A percentile compares a stretch with the other conserved stretches of the same genome.
Evolutionary conservation across 1,139 yeast species (phyloP).

Genomic region (Diutina pseudorugosa): DNA sequence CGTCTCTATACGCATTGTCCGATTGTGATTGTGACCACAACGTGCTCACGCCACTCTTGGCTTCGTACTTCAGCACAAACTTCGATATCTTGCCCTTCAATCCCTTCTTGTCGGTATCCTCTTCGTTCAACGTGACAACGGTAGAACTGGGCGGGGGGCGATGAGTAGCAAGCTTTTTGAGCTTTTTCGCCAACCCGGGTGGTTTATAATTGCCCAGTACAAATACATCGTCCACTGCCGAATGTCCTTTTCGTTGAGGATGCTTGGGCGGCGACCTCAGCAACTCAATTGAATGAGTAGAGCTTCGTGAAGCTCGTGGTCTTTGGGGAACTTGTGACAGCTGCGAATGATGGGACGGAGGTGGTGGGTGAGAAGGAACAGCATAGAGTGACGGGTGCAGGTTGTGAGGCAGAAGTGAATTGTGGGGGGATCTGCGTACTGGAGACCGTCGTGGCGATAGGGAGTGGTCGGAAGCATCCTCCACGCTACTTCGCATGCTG

Average conservation of each 20-base stretch:
- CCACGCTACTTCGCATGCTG: neutral
- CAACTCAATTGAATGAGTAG: neutral
- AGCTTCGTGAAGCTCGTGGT: neutral
- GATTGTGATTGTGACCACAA: neutral
- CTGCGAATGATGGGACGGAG: neutral
- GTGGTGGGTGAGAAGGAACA: neutral
- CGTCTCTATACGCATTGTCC: neutral
- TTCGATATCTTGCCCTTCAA: neutral
- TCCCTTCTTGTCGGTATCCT: neutral
- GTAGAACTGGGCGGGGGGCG: neutral
- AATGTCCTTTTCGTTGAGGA: neutral
- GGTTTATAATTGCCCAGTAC: neutral
- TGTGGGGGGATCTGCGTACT: neutral
- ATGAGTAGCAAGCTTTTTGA: neutral
- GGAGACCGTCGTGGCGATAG: neutral
- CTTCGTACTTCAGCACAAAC: neutral
- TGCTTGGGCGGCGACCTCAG: neutral
- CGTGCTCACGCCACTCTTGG: neutral
- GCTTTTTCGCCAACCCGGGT: neutral
- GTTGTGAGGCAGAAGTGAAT: neutral
- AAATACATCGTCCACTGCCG: constrained; percentile 2
- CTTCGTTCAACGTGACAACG: neutral
- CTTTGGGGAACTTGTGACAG: neutral
- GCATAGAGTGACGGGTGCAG: neutral
- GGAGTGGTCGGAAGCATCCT: neutral